Percentiles rank a stretch among this genome's conserved stretches.
Evolutionary conservation across 1,139 yeast species (phyloP).

Genomic region (Oligophagozyma castellii): DNA sequence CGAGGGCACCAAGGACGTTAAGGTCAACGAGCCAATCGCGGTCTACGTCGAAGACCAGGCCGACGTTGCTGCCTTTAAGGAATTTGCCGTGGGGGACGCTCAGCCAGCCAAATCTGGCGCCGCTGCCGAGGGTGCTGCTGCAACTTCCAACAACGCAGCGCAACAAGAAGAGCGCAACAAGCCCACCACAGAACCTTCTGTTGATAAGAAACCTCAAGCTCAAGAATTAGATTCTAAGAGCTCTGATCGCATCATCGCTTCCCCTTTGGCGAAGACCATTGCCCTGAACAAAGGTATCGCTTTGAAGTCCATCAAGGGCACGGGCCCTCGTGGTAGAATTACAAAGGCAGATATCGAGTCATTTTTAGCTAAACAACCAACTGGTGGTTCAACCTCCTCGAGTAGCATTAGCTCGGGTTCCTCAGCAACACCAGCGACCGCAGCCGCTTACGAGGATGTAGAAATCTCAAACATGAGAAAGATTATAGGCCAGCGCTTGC

Average conservation of each 20-base stretch:
- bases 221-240: slow-evolving; percentile 15
- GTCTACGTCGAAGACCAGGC: slow-evolving; percentile 81
- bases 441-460: slow-evolving; percentile 58
- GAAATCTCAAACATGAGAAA: slow-evolving; percentile 89
- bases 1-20: slow-evolving; percentile 79
- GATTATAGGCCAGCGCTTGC: slow-evolving; percentile 80
- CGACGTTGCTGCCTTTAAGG: slow-evolving; percentile 79
- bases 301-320: slow-evolving; percentile 70
- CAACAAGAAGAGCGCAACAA: slow-evolving; percentile 11
- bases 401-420: slow-evolving; percentile 30
- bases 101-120: slow-evolving; percentile 15
- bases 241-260: slow-evolving; percentile 70
- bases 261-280: slow-evolving; percentile 87
- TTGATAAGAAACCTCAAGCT: slow-evolving; percentile 3
- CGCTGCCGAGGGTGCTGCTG: slow-evolving; percentile 2
- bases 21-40: slow-evolving; percentile 92
- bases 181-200: slow-evolving; percentile 1
- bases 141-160: slow-evolving; percentile 1
- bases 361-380: slow-evolving; percentile 29
- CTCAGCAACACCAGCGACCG: slow-evolving; percentile 37
- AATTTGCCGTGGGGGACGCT: slow-evolving; percentile 79
- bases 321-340: slow-evolving; percentile 94
- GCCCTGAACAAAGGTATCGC: slow-evolving; percentile 91
- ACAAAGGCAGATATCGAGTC: slow-evolving; percentile 80
- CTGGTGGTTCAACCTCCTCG: slow-evolving; percentile 15